Percentiles rank a stretch among this genome's conserved stretches.
These are phyloP conservation scores for Podila verticillata DNA, from an alignment of 192 early-diverging fungal species.

Conservation along the genomic window DNA sequence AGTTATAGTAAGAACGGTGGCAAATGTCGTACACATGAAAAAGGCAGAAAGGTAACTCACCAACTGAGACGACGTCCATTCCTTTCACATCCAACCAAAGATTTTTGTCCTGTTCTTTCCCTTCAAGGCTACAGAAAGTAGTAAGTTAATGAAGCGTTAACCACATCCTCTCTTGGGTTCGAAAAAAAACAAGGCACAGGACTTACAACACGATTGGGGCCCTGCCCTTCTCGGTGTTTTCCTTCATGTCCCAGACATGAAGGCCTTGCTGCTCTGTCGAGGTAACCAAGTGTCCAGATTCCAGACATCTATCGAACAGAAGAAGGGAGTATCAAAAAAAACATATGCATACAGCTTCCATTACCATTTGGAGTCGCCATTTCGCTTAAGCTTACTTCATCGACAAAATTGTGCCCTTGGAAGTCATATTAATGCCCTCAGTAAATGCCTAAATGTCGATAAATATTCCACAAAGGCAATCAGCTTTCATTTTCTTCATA, in stretches of 20 bases:
- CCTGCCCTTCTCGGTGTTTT: conserved; percentile 2
- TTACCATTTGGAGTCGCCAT: too few species aligned
- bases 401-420: too few species aligned
- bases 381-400: too few species aligned
- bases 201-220: conserved; percentile 16
- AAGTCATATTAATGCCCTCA: too few species aligned
- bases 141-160: neutral
- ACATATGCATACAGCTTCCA: neutral
- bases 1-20: neutral
- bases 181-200: neutral
- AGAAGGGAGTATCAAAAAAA: neutral
- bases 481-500: too few species aligned
- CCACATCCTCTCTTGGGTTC: neutral
- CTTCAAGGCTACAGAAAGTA: neutral
- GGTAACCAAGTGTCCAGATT: conserved; percentile 40
- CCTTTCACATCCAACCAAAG: conserved; percentile 25
- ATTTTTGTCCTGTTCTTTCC: neutral
- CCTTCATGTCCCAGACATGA: conserved; percentile 36
- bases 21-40: neutral
- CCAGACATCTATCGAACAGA: conserved; percentile 12
- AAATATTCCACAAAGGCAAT: too few species aligned
- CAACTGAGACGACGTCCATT: conserved; percentile 30
- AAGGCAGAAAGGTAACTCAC: neutral
- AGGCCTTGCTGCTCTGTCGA: neutral
- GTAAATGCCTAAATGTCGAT: too few species aligned